Base-by-base conservation (phyloP, 2,329 filamentous ascomycete species). In the Claviceps spartinae region DNA sequence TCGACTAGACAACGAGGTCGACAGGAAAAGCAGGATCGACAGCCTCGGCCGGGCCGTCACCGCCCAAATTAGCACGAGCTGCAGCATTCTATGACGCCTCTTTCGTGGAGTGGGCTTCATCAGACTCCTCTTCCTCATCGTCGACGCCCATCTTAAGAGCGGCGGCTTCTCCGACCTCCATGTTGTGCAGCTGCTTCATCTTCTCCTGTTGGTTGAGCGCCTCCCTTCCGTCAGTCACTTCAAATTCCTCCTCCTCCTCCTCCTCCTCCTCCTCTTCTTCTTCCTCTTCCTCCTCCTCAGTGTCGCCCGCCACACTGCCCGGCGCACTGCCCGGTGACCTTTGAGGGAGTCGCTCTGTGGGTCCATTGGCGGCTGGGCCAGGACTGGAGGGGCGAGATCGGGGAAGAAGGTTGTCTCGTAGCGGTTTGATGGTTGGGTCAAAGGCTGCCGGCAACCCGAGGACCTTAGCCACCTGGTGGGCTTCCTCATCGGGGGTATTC, bases 391-490 rank as follows among this genome's bases (percentile, higher is more conserved):
- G 58, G 22, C 54, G 60, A 42, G 59, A 57, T 48, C 47, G 62
- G 47, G 56, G 54, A 38, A 52, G 55, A 49, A 54, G 57, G n/a
- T 51, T 60, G 1, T 59, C 63, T 48, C 73, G 69, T 47, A 78
- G 67, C 0, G 77, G 76, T 57, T 81, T 83, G 57, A 83, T 74
- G 1, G 79, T 82, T 1, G 81, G 79, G 55, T 84, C 81, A 55
- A 82, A 84, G 24, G 72, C 67, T 3, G 79, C 79, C 0, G 81
- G 80, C 2, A 84, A 66, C 0, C 80, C 81, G 9, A 84, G 70
- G 16, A 79, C 81, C 55, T 77, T 74, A 45, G 81, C 81, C 6
- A 85, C 81, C 52, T 75, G 74, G 57, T 83, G 80, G 0, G 81
- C 81, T 63, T 85, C 81, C 55, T 81, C 78, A 56, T 82, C 79